Evolutionary conservation across 2,329 filamentous ascomycete species (phyloP), one percentile per base, ranked within the genome.

Genomic region (Sporothrix variecibatus): DNA sequence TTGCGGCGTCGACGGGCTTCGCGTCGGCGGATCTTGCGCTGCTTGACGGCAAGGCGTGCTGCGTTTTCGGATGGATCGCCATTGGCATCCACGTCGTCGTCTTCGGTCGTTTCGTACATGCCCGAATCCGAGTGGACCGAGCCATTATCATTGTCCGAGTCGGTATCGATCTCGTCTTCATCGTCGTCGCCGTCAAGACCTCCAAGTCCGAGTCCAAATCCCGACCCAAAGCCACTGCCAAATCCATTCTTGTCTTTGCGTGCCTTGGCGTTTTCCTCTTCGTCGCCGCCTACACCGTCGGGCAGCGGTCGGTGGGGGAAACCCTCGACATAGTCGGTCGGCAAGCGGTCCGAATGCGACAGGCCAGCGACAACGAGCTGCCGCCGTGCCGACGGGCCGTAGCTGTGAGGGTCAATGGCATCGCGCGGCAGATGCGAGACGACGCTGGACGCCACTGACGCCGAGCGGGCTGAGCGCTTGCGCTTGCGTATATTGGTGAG

Each of bases 301-400:
- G 81, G 81, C 20, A 86, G 77, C 3, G 80, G 78, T 74, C 85
- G 82, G 78, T 91, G 88, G 0, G 89, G 89, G 70, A 90, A 91
- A 9, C 83, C 79, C 0, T 81, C 82, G 72, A 82, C 79, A 64
- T 75, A 78, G 73, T 75, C 79, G 15, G 79, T 82, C 11, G 82
- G 87, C 51, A 82, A 80, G 76, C 80, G 82, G 34, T 88, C 84
- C 68, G 84, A 80, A 12, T 87, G 82, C 5, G 83, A 79, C 46
- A 90, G 81, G 3, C 89, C 89, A 2, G 89, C 89, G 2, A 87
- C 77, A 38, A 82, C 79, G 72, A 90, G 85, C 78, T 91, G 89
- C 62, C 80, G 82, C 69, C 89, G 85, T 49, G 86, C 85, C 69
- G 82, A 80, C 0, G 86, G 87, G 1, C 85, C 82, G 76, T 90